Evolutionary conservation across 2,329 filamentous ascomycete species (phyloP).

Genomic region (Aspergillus vadensis): DNA sequence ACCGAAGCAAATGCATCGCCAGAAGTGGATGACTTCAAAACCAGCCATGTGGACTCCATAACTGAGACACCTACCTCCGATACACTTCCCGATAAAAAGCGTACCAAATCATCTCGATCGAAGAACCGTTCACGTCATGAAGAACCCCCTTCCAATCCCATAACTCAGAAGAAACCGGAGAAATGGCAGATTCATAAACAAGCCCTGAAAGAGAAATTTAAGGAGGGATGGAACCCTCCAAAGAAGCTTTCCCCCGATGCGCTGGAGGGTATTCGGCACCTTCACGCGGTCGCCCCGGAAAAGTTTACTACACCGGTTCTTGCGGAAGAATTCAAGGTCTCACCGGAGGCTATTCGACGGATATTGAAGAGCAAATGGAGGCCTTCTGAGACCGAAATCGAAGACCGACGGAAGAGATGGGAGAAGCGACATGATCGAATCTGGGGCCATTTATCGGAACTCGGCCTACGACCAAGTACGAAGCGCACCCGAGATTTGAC

Average conservation of each 20-base stretch:
- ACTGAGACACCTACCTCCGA: neutral
- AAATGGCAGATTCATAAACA: conserved; percentile 76
- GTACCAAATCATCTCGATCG: neutral
- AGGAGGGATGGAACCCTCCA: conserved; percentile 73
- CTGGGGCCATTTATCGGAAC: conserved; percentile 48
- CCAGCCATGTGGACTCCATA: neutral
- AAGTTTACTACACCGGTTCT: conserved; percentile 74
- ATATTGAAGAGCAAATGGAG: conserved; percentile 67
- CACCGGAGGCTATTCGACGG: conserved; percentile 80
- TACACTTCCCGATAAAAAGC: neutral
- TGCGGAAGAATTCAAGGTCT: conserved; percentile 79
- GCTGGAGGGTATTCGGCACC: conserved; percentile 80
- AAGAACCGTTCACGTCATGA: conserved; percentile 11
- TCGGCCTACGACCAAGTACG: conserved; percentile 60
- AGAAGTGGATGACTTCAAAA: neutral
- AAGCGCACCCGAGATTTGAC: conserved; percentile 35
- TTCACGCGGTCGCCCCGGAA: conserved; percentile 76
- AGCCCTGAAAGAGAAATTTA: conserved; percentile 75
- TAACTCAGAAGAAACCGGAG: conserved; percentile 41
- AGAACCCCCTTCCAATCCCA: neutral
- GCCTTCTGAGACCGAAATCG: conserved; percentile 41
- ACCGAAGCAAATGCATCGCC: neutral
- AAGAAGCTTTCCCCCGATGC: conserved; percentile 92
- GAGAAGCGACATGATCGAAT: conserved; percentile 48
- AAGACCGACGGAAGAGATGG: conserved; percentile 47